Evolutionary conservation across 1,139 yeast species (phyloP).

Genomic region (Debaryomyces sp.): DNA sequence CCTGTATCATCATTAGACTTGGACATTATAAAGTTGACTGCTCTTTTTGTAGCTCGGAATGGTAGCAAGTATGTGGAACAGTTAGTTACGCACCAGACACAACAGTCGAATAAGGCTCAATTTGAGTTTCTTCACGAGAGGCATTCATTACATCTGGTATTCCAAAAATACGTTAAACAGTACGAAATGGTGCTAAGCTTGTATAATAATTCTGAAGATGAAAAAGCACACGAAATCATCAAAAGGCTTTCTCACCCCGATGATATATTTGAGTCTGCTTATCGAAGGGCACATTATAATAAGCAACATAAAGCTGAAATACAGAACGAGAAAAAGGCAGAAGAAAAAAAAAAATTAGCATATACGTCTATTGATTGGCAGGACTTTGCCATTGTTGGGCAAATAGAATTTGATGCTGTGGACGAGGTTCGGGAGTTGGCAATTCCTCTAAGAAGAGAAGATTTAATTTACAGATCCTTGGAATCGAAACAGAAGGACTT

Average conservation of each 20-base stretch:
- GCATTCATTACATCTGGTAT: constrained; percentile 67
- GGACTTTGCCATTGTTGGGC: constrained; percentile 72
- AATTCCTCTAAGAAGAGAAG: constrained; percentile 60
- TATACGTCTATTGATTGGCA: constrained; percentile 90
- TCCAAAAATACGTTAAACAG: constrained; percentile 54
- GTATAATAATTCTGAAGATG: constrained; percentile 14
- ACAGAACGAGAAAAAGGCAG: constrained; percentile 33
- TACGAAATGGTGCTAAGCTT: constrained; percentile 45
- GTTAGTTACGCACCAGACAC: constrained; percentile 39
- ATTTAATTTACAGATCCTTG: constrained; percentile 63
- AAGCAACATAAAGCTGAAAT: constrained; percentile 32
- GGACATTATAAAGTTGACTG: constrained; percentile 71
- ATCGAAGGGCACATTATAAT: constrained; percentile 59
- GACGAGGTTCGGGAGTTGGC: constrained; percentile 67
- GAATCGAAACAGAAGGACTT: constrained; percentile 30
- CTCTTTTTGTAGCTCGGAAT: constrained; percentile 63
- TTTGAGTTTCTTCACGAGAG: constrained; percentile 65
- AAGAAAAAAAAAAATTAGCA: constrained; percentile 39
- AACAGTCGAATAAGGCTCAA: constrained; percentile 48
- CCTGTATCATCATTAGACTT: constrained; percentile 65
- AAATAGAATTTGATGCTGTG: constrained; percentile 64
- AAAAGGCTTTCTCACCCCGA: constrained; percentile 21
- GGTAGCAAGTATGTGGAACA: constrained; percentile 49
- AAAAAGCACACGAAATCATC: constrained; percentile 6
- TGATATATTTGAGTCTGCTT: constrained; percentile 51